Conservation (phyloP, 2,329 filamentous ascomycete species). For the Penicillium griseofulvum region DNA sequence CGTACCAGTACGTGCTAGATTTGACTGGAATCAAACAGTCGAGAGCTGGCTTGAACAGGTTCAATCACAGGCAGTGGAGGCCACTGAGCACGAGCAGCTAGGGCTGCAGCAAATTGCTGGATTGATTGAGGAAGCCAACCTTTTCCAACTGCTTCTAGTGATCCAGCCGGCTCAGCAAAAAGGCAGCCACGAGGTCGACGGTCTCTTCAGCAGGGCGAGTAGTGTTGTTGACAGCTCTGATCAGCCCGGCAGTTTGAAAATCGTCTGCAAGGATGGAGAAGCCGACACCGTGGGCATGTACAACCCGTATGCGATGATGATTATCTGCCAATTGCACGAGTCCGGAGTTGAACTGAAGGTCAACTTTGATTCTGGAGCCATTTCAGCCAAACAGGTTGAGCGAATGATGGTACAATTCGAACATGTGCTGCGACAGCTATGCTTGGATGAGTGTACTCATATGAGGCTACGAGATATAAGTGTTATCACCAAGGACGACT, state of each 20-base stretch:
- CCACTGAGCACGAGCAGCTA: neutral
- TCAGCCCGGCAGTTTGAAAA: neutral
- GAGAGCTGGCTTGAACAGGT: neutral
- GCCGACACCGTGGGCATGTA: neutral
- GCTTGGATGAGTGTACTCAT: neutral
- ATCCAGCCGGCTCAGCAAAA: neutral
- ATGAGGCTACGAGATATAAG: neutral
- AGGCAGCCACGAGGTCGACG: too few species aligned
- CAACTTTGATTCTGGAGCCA: neutral
- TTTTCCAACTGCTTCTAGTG: neutral
- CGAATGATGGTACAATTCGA: neutral
- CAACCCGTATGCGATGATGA: neutral
- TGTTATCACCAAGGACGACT: neutral
- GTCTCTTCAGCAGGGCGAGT: neutral
- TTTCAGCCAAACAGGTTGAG: neutral
- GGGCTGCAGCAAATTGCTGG: neutral
- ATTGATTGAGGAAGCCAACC: neutral
- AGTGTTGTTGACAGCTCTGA: neutral
- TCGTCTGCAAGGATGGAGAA: neutral
- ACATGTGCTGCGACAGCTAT: neutral
- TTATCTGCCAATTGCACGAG: neutral
- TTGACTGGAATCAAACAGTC: neutral
- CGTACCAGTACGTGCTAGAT: neutral
- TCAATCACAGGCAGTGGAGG: neutral
- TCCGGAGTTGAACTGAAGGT: neutral